Evolutionary conservation across 768 basidiomycete genomes (phyloP), one percentile per base, ranked within the genome.

Genomic region (Lactifluus hygrophoroides): DNA sequence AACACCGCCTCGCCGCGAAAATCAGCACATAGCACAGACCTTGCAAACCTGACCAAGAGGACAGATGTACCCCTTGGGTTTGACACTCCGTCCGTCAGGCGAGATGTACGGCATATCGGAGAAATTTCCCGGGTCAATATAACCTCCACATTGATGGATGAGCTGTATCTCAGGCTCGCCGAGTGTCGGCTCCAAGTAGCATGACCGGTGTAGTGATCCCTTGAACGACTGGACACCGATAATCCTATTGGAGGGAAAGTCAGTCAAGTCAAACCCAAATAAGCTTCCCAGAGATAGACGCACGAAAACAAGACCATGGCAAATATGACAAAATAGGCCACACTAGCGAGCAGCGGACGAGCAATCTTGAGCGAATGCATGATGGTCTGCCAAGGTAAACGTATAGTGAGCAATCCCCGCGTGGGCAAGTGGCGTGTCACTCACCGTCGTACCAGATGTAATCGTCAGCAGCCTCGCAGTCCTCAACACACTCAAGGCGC

Each of bases 161-260:
- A 83, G 70, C 28, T 73, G 69, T 1, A 77, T 76, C 13, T 73
- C 71, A 10, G 62, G 65, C 66, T 84, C 83, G 0, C 85, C 86
- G 2, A 80, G 72, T 2, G 75, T 77, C 3, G 85, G 76, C 17
- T 69, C 64, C 40, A 89, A 73, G 47, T 77, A 73, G 65, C 88
- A 90, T 1, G 76, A 77, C 8, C 88, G 80, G 17, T 84, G 76
- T 42, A 89, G 75, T 1, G 91, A 94, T 1, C 92, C 93, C 57
- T 86, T 83, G 76, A 99, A 99, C 0, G 90, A 82, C 65, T 97
- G 92, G 1, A 96, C 81, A n/a, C 95, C 94, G 57, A 96, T 88
- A 66, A 97, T 88, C 3, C 90, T 89, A 61, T 2, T n/a, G 32
- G 2, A 27, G 11, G 38, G 48, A 40, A 21, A 27, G 28, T 9